Conservation (phyloP, 495 filamentous ascomycete genomes). For the Amniculicola lignicola region DNA sequence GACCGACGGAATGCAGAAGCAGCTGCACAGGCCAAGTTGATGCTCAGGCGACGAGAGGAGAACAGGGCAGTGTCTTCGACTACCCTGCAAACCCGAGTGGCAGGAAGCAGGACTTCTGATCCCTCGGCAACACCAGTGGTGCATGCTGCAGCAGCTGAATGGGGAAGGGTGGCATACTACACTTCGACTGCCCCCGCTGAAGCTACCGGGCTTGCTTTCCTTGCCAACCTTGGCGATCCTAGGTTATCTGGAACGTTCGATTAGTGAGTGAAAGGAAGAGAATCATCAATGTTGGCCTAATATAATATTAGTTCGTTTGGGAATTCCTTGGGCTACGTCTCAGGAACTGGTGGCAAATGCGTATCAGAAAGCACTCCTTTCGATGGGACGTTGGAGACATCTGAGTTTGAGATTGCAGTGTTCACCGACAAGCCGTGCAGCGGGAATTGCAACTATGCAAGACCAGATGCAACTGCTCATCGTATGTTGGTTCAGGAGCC, state of each 20-base stretch:
- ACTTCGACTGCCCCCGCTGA: constrained; percentile 45
- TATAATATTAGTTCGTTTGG: constrained; percentile 51
- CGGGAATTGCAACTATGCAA: constrained; percentile 56
- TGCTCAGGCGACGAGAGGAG: too few species aligned
- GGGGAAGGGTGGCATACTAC: constrained; percentile 55
- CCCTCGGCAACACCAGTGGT: too few species aligned
- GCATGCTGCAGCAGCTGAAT: constrained; percentile 22
- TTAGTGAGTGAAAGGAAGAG: constrained; percentile 44
- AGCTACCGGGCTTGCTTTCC: constrained; percentile 59
- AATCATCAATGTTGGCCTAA: constrained; percentile 12
- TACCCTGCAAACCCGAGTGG: too few species aligned
- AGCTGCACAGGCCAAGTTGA: too few species aligned
- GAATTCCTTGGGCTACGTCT: constrained; percentile 59
- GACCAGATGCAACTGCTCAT: constrained; percentile 58
- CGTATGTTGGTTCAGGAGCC: constrained; percentile 45
- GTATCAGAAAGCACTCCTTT: constrained; percentile 39
- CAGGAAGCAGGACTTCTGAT: too few species aligned
- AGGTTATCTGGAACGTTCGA: constrained; percentile 57
- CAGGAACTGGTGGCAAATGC: constrained; percentile 49
- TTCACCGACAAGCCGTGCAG: constrained; percentile 57
- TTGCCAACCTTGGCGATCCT: constrained; percentile 60
- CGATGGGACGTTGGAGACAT: constrained; percentile 23
- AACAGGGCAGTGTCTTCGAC: too few species aligned
- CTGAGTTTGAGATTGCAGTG: constrained; percentile 60
- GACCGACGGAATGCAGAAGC: too few species aligned